These are phyloP conservation scores for Saturnispora besseyi DNA, from an alignment of 805 yeast genomes.

Conservation along the genomic window DNA sequence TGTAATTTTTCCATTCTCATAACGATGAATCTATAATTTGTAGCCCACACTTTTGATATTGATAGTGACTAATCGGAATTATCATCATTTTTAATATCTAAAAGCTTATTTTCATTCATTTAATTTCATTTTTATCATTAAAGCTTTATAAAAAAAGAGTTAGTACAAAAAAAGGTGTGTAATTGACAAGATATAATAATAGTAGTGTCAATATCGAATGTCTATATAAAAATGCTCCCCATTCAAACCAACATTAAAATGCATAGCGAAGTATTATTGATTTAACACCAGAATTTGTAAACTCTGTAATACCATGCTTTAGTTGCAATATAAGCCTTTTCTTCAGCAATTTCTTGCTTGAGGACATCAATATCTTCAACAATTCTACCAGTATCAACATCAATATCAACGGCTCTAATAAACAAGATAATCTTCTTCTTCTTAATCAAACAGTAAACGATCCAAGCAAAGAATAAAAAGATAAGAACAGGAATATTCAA, in stretches of 20 bases:
- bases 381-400: conserved; percentile 57
- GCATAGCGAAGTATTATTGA: conserved; percentile 6
- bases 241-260: no score
- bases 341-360: conserved; percentile 49
- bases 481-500: conserved; percentile 57
- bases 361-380: conserved; percentile 48
- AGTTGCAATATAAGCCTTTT: conserved; percentile 38
- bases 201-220: neutral
- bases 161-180: neutral
- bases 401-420: conserved; percentile 41
- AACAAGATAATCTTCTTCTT: conserved; percentile 36
- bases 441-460: conserved; percentile 36
- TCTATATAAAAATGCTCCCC: neutral
- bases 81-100: neutral
- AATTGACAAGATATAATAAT: neutral
- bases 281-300: conserved; percentile 50
- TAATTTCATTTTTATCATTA: neutral
- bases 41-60: no score
- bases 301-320: conserved; percentile 40
- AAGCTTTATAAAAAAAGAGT: neutral
- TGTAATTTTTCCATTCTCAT: no score
- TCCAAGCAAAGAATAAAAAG: conserved; percentile 35
- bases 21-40: no score
- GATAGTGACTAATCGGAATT: no score
- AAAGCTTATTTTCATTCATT: neutral